phyloP scores from a whole-genome alignment of 2,329 filamentous ascomycete species.

The Diaporthe citri region DNA sequence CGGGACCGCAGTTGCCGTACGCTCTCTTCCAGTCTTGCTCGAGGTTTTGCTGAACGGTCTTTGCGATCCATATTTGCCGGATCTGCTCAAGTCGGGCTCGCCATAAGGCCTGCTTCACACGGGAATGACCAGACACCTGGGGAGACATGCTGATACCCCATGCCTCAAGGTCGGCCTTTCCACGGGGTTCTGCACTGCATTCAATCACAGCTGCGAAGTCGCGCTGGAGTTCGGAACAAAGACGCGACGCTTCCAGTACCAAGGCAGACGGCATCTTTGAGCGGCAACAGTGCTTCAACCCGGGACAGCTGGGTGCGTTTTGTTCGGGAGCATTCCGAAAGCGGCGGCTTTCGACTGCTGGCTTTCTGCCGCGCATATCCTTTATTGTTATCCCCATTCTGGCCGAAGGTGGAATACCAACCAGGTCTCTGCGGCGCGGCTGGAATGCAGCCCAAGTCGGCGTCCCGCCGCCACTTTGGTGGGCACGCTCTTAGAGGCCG shows the following conservation, averaged over 20 bases:
- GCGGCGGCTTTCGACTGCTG: conserved; percentile 24
- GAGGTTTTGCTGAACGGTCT: background rate
- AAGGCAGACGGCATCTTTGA: conserved; percentile 19
- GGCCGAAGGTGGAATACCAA: conserved; percentile 17
- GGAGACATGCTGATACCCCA: conserved; percentile 10
- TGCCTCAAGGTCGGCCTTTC: background rate
- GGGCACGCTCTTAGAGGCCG: conserved; percentile 3
- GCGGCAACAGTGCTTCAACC: background rate
- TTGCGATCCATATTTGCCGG: background rate
- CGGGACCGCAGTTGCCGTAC: background rate
- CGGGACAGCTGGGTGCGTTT: conserved; percentile 9
- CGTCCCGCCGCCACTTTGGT: conserved; percentile 1
- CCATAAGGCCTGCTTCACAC: background rate
- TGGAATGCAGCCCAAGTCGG: conserved; percentile 14
- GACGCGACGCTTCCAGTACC: background rate
- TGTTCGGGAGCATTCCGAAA: conserved; percentile 35
- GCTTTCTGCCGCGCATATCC: conserved; percentile 1
- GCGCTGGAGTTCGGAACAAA: conserved; percentile 19
- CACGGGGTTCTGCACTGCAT: conserved; percentile 16
- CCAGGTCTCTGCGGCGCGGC: background rate
- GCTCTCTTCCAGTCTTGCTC: background rate
- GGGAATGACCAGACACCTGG: background rate
- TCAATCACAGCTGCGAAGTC: conserved; percentile 10
- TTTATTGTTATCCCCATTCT: background rate
- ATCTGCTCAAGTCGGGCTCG: background rate